These are phyloP conservation scores for Nakazawaea siamensis DNA, from an alignment of 805 yeast genomes.

Conservation along the genomic window DNA sequence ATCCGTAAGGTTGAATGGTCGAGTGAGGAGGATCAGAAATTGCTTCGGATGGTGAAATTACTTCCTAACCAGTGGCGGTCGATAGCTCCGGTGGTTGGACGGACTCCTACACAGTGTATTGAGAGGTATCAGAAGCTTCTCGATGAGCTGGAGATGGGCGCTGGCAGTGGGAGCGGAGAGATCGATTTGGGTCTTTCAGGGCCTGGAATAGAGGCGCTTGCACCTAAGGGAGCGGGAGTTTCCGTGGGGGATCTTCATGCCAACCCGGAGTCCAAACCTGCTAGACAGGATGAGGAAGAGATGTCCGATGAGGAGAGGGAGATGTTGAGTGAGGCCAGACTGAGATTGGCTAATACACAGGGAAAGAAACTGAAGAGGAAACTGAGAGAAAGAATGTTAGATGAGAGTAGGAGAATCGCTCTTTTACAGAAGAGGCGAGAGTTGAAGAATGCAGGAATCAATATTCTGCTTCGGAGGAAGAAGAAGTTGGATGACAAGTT, in stretches of 20 bases:
- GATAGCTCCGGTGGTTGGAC: constrained; percentile 69
- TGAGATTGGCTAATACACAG: constrained; percentile 83
- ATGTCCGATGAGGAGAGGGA: constrained; percentile 85
- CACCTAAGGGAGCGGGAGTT: constrained; percentile 14
- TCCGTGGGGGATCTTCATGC: constrained; percentile 55
- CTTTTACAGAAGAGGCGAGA: constrained; percentile 74
- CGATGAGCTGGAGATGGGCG: constrained; percentile 35
- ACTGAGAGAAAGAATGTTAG: constrained; percentile 74
- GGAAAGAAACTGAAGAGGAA: constrained; percentile 93
- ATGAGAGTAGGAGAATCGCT: constrained; percentile 71
- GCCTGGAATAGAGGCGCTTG: constrained; percentile 39
- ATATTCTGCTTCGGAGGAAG: constrained; percentile 35
- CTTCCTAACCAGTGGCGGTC: constrained; percentile 95
- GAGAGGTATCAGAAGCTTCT: constrained; percentile 74
- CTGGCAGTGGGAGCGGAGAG: constrained; percentile 4
- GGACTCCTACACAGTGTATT: constrained; percentile 82
- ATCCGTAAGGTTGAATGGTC: constrained; percentile 64
- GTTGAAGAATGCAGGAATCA: constrained; percentile 71
- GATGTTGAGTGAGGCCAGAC: constrained; percentile 91
- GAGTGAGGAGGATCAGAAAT: constrained; percentile 64
- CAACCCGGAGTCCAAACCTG: constrained; percentile 69
- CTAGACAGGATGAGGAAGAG: constrained; percentile 72
- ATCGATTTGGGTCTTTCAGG: constrained; percentile 33
- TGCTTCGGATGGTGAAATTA: constrained; percentile 55
- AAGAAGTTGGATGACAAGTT: constrained; percentile 49